Conservation (phyloP, 2,329 filamentous ascomycete species). For the Amauroascus verrucosus region DNA sequence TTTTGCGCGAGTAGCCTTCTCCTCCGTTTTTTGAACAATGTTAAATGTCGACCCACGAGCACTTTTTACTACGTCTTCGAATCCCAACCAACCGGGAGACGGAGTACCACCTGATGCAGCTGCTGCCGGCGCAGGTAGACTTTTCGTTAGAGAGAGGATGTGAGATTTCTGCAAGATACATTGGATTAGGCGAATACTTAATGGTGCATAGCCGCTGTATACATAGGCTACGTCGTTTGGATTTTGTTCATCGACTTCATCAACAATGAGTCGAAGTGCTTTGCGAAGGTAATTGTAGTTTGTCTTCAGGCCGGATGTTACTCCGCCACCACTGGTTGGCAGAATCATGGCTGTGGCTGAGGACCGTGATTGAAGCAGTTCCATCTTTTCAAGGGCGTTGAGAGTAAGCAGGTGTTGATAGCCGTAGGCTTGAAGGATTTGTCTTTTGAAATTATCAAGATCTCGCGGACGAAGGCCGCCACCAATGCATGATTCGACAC, state of each 20-base stretch:
- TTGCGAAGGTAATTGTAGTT: conserved; percentile 87
- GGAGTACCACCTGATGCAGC: conserved; percentile 44
- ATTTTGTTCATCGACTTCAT: conserved; percentile 91
- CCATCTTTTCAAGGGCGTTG: conserved; percentile 76
- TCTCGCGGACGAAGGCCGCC: conserved; percentile 83
- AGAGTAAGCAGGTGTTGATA: conserved; percentile 91
- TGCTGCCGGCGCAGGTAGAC: conserved; percentile 44
- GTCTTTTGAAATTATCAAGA: conserved; percentile 75
- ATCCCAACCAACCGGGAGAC: conserved; percentile 79
- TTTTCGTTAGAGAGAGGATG: conserved; percentile 59
- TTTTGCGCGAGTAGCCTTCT: conserved; percentile 80
- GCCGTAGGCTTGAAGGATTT: conserved; percentile 85
- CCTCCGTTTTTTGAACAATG: conserved; percentile 80
- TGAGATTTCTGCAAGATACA: conserved; percentile 86
- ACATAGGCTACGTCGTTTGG: conserved; percentile 96
- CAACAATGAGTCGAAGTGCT: conserved; percentile 76
- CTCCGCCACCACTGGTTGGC: conserved; percentile 54
- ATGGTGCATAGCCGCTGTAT: conserved; percentile 90
- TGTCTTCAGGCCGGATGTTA: conserved; percentile 57
- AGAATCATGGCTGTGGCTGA: conserved; percentile 73
- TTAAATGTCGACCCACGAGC: conserved; percentile 84
- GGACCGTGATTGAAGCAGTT: conserved; percentile 67
- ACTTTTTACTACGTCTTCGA: conserved; percentile 84
- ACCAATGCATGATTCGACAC: conserved; percentile 80
- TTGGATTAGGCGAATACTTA: conserved; percentile 84